Percentiles rank a stretch among this genome's conserved stretches.
These are phyloP conservation scores for Boletus rufocinnamomeus DNA, from an alignment of 768 basidiomycete genomes.

Conservation along the genomic window DNA sequence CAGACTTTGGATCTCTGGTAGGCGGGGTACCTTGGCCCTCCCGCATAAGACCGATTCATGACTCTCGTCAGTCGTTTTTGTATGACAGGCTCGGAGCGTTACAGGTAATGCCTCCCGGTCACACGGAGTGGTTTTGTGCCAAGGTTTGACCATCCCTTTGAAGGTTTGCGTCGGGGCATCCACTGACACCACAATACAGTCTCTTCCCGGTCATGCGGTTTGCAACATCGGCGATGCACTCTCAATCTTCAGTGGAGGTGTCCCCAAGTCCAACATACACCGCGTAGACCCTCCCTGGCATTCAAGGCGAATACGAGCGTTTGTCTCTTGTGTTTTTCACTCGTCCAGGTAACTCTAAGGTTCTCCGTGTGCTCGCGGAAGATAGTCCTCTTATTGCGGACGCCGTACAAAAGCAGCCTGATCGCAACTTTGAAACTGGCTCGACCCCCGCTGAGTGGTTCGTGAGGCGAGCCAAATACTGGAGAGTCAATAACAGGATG, in stretches of 20 bases:
- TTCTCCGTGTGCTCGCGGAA: slow-evolving; percentile 52
- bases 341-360: too few relatives aligned
- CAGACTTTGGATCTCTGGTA: slow-evolving; percentile 75
- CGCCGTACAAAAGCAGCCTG: slow-evolving; percentile 37
- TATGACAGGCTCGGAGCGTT: slow-evolving; percentile 71
- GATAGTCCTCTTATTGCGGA: slow-evolving; percentile 55
- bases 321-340: slow-evolving; percentile 74
- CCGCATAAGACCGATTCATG: not conserved
- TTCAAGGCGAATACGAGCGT: slow-evolving; percentile 52
- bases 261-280: slow-evolving; percentile 70
- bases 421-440: slow-evolving; percentile 39
- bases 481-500: slow-evolving; percentile 43
- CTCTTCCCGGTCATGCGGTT: too few relatives aligned
- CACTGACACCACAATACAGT: slow-evolving; percentile 30
- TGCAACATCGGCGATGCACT: slow-evolving; percentile 68
- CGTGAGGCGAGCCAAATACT: slow-evolving; percentile 40
- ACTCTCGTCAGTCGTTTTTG: slow-evolving; percentile 52
- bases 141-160: slow-evolving; percentile 39
- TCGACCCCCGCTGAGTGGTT: slow-evolving; percentile 46
- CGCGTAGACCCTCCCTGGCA: slow-evolving; percentile 63
- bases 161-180: not conserved
- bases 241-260: slow-evolving; percentile 55
- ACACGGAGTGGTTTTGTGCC: too few relatives aligned
- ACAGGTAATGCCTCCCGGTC: slow-evolving; percentile 67
- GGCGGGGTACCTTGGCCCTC: slow-evolving; percentile 13